phyloP scores from a whole-genome alignment of 768 basidiomycete genomes.

The Fomitopsis pulvina region DNA sequence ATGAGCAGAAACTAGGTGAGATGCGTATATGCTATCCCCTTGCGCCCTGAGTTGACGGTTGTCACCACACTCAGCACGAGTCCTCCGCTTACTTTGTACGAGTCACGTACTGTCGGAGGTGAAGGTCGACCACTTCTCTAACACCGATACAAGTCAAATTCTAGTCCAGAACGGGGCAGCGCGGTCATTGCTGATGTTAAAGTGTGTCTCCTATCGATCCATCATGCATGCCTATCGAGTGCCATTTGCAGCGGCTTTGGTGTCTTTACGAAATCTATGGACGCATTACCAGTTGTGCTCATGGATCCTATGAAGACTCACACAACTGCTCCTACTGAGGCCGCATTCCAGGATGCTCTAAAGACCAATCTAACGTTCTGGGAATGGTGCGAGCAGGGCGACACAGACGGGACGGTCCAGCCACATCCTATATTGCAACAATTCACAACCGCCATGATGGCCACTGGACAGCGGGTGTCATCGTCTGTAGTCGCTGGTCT shows the following conservation, averaged over 20 bases:
- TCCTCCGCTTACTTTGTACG: constrained; percentile 1
- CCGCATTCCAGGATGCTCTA: constrained; percentile 4
- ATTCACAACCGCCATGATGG: constrained; percentile 8
- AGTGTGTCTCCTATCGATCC: neutral
- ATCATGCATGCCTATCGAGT: neutral
- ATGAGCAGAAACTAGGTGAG: constrained; percentile 2
- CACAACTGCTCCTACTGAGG: neutral
- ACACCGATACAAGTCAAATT: neutral
- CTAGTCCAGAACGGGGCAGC: constrained; percentile 1
- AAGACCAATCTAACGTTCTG: constrained; percentile 2
- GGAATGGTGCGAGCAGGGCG: constrained; percentile 9
- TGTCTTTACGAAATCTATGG: neutral
- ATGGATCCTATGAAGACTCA: constrained; percentile 4
- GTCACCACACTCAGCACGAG: neutral
- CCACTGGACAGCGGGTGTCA: neutral
- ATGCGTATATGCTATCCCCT: neutral
- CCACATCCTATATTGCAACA: constrained; percentile 1
- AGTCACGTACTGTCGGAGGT: constrained; percentile 5
- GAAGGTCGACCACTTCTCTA: neutral
- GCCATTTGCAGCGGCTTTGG: neutral
- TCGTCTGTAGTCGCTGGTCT: neutral
- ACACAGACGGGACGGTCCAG: constrained; percentile 4
- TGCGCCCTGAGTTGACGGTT: neutral
- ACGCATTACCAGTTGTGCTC: constrained; percentile 6
- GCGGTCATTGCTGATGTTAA: neutral